Conservation (phyloP, 371 early-diverging fungal species). For the Mortierella sp. region DNA sequence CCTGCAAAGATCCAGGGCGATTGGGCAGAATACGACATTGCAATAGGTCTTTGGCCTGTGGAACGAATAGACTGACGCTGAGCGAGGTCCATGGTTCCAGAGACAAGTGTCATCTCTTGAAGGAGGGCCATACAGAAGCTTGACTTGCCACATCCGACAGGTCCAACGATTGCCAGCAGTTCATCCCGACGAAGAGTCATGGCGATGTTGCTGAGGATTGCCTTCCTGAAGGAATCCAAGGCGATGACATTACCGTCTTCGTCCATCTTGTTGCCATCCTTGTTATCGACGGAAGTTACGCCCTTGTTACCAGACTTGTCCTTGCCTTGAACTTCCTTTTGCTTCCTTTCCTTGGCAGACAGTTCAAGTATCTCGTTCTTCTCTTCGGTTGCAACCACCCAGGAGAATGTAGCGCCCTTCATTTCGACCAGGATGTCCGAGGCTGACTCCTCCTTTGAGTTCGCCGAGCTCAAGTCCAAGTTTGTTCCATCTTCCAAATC, state of each 20-base stretch:
- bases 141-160: constrained; percentile 58
- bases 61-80: constrained; percentile 25
- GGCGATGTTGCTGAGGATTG: constrained; percentile 38
- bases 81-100: constrained; percentile 64
- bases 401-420: constrained; percentile 39
- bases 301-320: constrained; percentile 10
- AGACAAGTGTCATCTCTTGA: constrained; percentile 42
- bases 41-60: neutral
- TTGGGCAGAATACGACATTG: constrained; percentile 69
- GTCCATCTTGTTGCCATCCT: no score
- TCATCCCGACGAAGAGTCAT: constrained; percentile 28
- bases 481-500: constrained; percentile 11
- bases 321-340: neutral
- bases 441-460: constrained; percentile 23
- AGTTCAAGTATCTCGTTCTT: constrained; percentile 34
- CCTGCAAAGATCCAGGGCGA: constrained; percentile 81
- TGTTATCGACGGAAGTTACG: neutral
- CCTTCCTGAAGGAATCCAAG: constrained; percentile 7
- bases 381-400: constrained; percentile 23
- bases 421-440: constrained; percentile 34
- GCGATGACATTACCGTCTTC: no score
- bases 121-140: constrained; percentile 17
- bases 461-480: neutral
- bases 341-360: constrained; percentile 27
- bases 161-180: constrained; percentile 44